phyloP scores from a whole-genome alignment of 2,329 filamentous ascomycete genomes.

The Fusarium sp. region DNA sequence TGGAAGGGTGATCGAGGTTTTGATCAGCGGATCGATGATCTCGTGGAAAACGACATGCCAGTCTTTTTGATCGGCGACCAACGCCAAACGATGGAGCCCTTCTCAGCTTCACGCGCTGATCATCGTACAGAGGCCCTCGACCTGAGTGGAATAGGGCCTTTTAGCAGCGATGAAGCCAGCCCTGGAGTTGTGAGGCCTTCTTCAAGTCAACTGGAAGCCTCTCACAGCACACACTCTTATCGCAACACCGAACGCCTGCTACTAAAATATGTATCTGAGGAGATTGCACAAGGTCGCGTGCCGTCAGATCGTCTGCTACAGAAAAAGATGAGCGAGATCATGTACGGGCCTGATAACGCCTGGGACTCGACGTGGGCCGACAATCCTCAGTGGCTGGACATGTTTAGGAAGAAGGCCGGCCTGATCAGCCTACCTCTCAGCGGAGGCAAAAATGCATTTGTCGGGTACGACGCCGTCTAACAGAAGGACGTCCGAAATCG shows the following conservation, averaged over 20 bases:
- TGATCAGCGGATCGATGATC: background rate
- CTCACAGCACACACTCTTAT: background rate
- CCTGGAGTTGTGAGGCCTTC: background rate
- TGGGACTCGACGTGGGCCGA: conserved; percentile 5
- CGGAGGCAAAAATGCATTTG: conserved; percentile 1
- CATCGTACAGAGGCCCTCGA: background rate
- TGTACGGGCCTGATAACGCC: background rate
- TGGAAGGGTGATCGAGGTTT: conserved; percentile 1
- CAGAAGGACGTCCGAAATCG: too few species aligned
- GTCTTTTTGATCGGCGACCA: background rate
- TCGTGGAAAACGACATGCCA: background rate
- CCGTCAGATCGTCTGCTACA: background rate
- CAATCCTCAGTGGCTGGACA: background rate
- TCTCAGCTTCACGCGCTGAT: background rate
- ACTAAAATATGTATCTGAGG: background rate
- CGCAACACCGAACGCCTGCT: background rate
- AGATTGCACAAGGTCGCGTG: background rate
- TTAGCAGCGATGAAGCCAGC: background rate
- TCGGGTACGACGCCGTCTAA: background rate
- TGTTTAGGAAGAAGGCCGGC: conserved; percentile 1
- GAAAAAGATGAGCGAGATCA: background rate
- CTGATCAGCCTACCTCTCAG: background rate
- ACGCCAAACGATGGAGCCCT: background rate
- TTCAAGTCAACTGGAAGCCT: background rate
- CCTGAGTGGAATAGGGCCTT: background rate